Evolutionary conservation across 2,329 filamentous ascomycete species (phyloP).

Genomic region (Aspergillus transmontanensis): DNA sequence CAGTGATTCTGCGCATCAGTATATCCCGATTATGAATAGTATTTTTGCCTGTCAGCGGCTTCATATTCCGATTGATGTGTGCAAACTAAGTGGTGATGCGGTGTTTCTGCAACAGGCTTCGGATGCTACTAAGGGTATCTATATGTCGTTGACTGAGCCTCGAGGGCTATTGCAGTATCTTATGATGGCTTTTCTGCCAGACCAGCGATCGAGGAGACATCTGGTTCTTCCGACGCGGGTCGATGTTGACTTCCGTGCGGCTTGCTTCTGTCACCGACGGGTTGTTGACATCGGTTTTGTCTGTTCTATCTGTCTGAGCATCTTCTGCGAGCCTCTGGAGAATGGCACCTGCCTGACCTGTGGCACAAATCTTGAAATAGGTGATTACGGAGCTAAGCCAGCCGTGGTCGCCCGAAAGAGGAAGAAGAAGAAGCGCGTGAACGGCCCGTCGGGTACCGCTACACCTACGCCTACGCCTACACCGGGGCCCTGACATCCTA

Average conservation of each 20-base stretch:
- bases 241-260: conserved; percentile 93
- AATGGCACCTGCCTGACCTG: conserved; percentile 79
- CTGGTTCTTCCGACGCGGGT: conserved; percentile 80
- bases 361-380: conserved; percentile 75
- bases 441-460: conserved; percentile 53
- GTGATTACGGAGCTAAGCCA: conserved; percentile 73
- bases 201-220: conserved; percentile 63
- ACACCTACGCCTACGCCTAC: conserved; percentile 61
- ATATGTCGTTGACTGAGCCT: conserved; percentile 64
- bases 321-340: conserved; percentile 72
- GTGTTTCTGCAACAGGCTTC: conserved; percentile 93
- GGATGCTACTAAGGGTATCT: conserved; percentile 71
- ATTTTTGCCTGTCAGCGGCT: conserved; percentile 93
- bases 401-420: conserved; percentile 72
- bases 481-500: conserved; percentile 31
- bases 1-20: conserved; percentile 82
- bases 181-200: conserved; percentile 89
- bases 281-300: conserved; percentile 94
- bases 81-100: conserved; percentile 80
- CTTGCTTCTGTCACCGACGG: conserved; percentile 92
- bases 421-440: conserved; percentile 71
- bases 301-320: conserved; percentile 93
- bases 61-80: conserved; percentile 86
- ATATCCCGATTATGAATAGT: conserved; percentile 97
- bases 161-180: conserved; percentile 84